A percentile compares a stretch with the other conserved stretches of the same genome.
Conservation (phyloP, 1,284 basidiomycete genomes). For the Irpex rosettiformis region DNA sequence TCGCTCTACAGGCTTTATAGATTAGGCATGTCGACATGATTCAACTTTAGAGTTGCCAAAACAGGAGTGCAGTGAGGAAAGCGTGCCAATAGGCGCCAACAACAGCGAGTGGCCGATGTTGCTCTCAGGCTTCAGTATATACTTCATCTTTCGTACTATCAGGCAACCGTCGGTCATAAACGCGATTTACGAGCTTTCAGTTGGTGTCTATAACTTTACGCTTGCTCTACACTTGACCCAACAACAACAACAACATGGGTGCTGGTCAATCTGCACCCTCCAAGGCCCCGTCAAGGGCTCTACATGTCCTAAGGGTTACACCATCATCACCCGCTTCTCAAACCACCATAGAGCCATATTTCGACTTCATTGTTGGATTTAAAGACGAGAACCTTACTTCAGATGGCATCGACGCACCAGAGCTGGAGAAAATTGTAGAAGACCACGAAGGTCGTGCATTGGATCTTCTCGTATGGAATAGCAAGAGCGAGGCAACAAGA, state of each 20-base stretch:
- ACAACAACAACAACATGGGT: conserved; percentile 46
- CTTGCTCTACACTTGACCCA: background rate
- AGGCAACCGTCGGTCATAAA: too few relatives aligned
- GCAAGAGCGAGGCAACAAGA: conserved; percentile 80
- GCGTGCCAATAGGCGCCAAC: background rate
- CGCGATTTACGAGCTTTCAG: too few relatives aligned
- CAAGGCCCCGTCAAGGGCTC: conserved; percentile 59
- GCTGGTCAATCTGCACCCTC: conserved; percentile 66
- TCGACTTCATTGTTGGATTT: conserved; percentile 94
- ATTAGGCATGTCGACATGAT: too few relatives aligned
- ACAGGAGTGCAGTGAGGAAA: background rate
- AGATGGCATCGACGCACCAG: conserved; percentile 64
- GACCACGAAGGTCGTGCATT: conserved; percentile 80
- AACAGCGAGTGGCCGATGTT: too few relatives aligned
- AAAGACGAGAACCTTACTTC: conserved; percentile 62
- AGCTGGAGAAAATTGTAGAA: conserved; percentile 82
- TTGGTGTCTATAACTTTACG: too few relatives aligned
- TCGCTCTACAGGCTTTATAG: too few relatives aligned
- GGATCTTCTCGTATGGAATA: conserved; percentile 86
- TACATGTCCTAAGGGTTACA: conserved; percentile 85
- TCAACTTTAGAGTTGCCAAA: background rate
- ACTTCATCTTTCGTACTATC: too few relatives aligned
- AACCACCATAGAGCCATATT: conserved; percentile 91
- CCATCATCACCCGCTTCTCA: conserved; percentile 83
- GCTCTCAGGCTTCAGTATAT: too few relatives aligned